Conservation (phyloP, 2,329 filamentous ascomycete genomes). For the Lachnellula arida region DNA sequence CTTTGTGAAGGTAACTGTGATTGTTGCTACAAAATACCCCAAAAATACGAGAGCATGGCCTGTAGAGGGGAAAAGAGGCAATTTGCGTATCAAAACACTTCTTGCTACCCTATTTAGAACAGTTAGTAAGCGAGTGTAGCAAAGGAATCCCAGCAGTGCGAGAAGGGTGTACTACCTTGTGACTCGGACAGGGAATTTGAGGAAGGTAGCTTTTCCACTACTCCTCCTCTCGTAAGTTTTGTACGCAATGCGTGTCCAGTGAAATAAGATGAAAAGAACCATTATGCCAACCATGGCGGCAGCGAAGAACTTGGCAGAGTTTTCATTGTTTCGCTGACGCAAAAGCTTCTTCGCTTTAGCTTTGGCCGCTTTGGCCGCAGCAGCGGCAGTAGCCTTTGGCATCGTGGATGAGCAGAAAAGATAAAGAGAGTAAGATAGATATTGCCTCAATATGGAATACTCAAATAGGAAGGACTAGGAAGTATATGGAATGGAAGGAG, state of each 20-base stretch:
- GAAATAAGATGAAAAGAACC: conserved; percentile 10
- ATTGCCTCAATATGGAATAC: not conserved
- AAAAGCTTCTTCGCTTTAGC: conserved; percentile 1
- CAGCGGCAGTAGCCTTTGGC: not conserved
- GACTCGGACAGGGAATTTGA: not conserved
- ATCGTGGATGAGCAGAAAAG: not conserved
- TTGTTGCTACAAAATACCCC: conserved; percentile 34
- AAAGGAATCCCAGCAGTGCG: too few relatives aligned
- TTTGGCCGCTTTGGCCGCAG: not conserved
- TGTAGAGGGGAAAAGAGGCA: conserved; percentile 31
- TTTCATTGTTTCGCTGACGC: conserved; percentile 11
- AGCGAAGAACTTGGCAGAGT: conserved; percentile 11
- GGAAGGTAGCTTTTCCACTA: too few relatives aligned
- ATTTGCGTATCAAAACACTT: conserved; percentile 8
- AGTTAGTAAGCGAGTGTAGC: not conserved
- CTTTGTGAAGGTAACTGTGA: conserved; percentile 33
- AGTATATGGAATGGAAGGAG: too few relatives aligned
- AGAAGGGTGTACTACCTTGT: too few relatives aligned
- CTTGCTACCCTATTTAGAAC: not conserved
- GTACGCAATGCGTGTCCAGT: conserved; percentile 5
- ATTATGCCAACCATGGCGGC: conserved; percentile 10
- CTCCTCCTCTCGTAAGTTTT: not conserved
- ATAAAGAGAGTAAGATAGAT: not conserved
- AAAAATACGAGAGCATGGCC: conserved; percentile 36
- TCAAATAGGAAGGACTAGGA: too few relatives aligned